Percentiles rank a stretch among this genome's conserved stretches.
phyloP scores from a whole-genome alignment of 1,284 basidiomycete species.

The Cutaneotrichosporon curvatum region DNA sequence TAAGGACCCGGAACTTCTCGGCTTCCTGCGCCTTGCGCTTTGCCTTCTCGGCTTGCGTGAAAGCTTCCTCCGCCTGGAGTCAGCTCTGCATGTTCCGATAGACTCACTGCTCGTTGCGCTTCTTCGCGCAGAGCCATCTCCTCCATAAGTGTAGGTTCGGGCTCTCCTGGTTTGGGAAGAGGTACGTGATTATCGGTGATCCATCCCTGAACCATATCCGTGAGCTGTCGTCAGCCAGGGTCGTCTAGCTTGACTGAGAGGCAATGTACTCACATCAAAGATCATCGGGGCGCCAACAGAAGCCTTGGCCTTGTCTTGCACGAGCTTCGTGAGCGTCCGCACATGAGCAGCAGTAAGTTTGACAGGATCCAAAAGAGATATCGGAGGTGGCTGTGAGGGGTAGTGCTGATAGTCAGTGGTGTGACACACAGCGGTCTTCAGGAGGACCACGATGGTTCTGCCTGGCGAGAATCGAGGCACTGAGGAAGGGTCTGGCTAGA shows the following conservation, averaged over 20 bases:
- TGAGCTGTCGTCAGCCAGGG: slow-evolving; percentile 26
- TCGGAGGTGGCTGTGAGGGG: slow-evolving; percentile 32
- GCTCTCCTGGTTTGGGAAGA: slow-evolving; percentile 31
- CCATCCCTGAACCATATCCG: slow-evolving; percentile 34
- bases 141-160: slow-evolving; percentile 41
- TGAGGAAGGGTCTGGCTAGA: background rate
- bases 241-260: background rate
- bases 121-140: slow-evolving; percentile 44
- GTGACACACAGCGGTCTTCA: no score
- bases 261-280: slow-evolving; percentile 33
- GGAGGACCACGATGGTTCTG: no score
- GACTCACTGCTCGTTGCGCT: slow-evolving; percentile 38
- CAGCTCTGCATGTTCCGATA: background rate
- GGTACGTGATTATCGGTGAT: slow-evolving; percentile 40
- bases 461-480: no score
- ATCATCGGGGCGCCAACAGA: slow-evolving; percentile 38
- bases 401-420: slow-evolving; percentile 27
- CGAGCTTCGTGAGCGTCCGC: slow-evolving; percentile 29
- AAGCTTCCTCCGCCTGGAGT: slow-evolving; percentile 27
- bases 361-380: slow-evolving; percentile 34
- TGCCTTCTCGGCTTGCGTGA: slow-evolving; percentile 25
- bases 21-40: slow-evolving; percentile 22
- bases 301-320: slow-evolving; percentile 36
- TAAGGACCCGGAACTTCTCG: slow-evolving; percentile 32
- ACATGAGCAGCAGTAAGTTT: slow-evolving; percentile 35